phyloP scores from a whole-genome alignment of 1,284 basidiomycete species.

The Malassezia restricta region DNA sequence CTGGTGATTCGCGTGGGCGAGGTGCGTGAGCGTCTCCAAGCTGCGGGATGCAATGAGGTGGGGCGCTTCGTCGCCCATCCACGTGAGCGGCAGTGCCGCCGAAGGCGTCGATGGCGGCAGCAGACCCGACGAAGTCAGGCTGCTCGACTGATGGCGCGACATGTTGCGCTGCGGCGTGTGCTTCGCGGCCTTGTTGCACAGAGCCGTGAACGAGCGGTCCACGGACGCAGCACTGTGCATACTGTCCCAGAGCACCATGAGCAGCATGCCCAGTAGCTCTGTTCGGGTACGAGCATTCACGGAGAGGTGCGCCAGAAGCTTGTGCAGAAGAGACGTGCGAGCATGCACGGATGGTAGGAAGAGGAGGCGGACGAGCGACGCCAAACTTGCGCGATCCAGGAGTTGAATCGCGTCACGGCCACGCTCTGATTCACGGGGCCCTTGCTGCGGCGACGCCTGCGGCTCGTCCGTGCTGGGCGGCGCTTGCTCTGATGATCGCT shows the following conservation, averaged over 20 bases:
- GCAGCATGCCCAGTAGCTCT: constrained; percentile 81
- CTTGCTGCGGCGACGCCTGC: background rate
- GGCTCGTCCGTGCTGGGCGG: background rate
- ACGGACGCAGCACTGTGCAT: constrained; percentile 80
- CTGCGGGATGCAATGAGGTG: constrained; percentile 42
- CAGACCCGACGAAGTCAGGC: constrained; percentile 14
- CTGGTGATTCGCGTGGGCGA: constrained; percentile 31
- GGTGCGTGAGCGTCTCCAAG: constrained; percentile 35
- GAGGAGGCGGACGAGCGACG: constrained; percentile 77
- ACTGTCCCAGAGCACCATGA: constrained; percentile 86
- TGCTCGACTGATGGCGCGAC: constrained; percentile 15
- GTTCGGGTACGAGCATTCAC: constrained; percentile 83
- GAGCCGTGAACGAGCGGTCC: constrained; percentile 83
- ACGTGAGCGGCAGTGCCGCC: constrained; percentile 30
- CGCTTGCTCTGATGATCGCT: constrained; percentile 36
- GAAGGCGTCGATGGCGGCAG: background rate
- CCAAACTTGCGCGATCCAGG: constrained; percentile 78
- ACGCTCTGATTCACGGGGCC: background rate
- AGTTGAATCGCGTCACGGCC: constrained; percentile 72
- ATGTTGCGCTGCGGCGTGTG: constrained; percentile 32
- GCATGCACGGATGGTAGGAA: constrained; percentile 84
- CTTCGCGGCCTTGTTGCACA: constrained; percentile 49
- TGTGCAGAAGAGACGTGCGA: constrained; percentile 71
- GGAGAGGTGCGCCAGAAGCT: constrained; percentile 84
- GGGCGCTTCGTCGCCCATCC: constrained; percentile 43